Evolutionary conservation across 2,329 filamentous ascomycete genomes (phyloP).

Genomic region (Exophiala sp.): DNA sequence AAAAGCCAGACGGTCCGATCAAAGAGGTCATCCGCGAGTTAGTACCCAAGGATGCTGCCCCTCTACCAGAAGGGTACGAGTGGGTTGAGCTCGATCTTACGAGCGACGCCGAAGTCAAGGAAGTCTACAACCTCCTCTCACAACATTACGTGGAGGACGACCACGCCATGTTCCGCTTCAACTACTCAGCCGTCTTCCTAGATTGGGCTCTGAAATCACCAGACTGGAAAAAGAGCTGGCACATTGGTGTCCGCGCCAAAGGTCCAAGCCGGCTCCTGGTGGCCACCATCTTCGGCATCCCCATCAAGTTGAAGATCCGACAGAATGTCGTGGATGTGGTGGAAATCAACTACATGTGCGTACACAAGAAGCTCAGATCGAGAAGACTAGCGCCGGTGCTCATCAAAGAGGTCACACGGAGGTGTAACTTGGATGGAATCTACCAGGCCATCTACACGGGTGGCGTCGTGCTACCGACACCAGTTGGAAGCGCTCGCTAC

Average conservation of each 20-base stretch:
- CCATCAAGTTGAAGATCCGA: constrained; percentile 76
- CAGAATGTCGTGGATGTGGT: constrained; percentile 71
- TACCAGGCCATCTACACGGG: constrained; percentile 97
- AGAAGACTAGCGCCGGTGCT: constrained; percentile 90
- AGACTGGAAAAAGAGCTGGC: constrained; percentile 91
- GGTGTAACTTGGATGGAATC: constrained; percentile 79
- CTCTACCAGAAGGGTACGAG: constrained; percentile 79
- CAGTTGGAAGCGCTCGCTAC: constrained; percentile 89
- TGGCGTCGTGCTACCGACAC: constrained; percentile 84
- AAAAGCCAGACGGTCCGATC: constrained; percentile 75
- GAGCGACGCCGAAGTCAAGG: constrained; percentile 72
- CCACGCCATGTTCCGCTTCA: constrained; percentile 96
- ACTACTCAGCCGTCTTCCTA: constrained; percentile 84
- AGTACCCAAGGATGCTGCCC: constrained; percentile 71
- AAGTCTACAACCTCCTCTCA: constrained; percentile 86
- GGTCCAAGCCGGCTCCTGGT: constrained; percentile 77
- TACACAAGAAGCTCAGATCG: constrained; percentile 94
- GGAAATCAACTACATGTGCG: constrained; percentile 97
- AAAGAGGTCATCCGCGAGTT: constrained; percentile 73
- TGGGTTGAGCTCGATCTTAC: constrained; percentile 89
- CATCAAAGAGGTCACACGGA: constrained; percentile 95
- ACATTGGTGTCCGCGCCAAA: constrained; percentile 83
- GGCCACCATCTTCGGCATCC: constrained; percentile 93
- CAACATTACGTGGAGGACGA: constrained; percentile 97
- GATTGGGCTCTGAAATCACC: constrained; percentile 94